Percentiles rank a stretch among this genome's conserved stretches.
phyloP scores from a whole-genome alignment of 352 stramenopile genomes.

The Pythium sp. region DNA sequence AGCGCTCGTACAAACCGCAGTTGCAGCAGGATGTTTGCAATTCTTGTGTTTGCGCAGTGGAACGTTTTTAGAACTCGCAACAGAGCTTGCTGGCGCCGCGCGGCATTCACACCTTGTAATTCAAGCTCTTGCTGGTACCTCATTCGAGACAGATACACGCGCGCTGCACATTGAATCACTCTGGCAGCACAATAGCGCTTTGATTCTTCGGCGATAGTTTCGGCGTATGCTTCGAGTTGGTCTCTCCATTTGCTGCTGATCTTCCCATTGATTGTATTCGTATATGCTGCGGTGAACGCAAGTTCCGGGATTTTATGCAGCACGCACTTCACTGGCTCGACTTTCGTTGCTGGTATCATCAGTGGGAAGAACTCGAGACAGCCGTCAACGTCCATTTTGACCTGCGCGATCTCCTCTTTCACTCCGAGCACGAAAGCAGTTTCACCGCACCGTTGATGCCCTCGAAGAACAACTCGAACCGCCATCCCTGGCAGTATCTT shows the following conservation, averaged over 20 bases:
- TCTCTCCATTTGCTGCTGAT: slow-evolving; percentile 51
- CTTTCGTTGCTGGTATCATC: slow-evolving; percentile 48
- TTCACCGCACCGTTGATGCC: slow-evolving; percentile 73
- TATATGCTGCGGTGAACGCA: slow-evolving; percentile 52
- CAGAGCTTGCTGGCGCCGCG: slow-evolving; percentile 53
- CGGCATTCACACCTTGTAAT: slow-evolving; percentile 59
- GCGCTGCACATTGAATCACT: slow-evolving; percentile 69
- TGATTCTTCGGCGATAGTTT: slow-evolving; percentile 58
- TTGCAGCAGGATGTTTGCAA: slow-evolving; percentile 65
- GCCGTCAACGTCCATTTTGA: slow-evolving; percentile 82
- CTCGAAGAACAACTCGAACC: slow-evolving; percentile 70
- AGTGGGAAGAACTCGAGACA: slow-evolving; percentile 80
- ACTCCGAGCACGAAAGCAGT: slow-evolving; percentile 70
- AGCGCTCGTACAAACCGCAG: slow-evolving; percentile 61
- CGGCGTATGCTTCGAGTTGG: slow-evolving; percentile 59
- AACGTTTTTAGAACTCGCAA: slow-evolving; percentile 50
- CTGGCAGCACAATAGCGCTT: slow-evolving; percentile 65
- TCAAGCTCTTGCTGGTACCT: slow-evolving; percentile 65
- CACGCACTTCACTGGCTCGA: slow-evolving; percentile 51
- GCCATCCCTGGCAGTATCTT: slow-evolving; percentile 46
- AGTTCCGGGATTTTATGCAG: slow-evolving; percentile 61
- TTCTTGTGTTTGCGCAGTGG: slow-evolving; percentile 58
- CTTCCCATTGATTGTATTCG: slow-evolving; percentile 30
- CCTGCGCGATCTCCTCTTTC: slow-evolving; percentile 58
- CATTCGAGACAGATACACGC: slow-evolving; percentile 65